Conservation (phyloP, 495 filamentous ascomycete genomes). For the Oleoguttula mirabilis region DNA sequence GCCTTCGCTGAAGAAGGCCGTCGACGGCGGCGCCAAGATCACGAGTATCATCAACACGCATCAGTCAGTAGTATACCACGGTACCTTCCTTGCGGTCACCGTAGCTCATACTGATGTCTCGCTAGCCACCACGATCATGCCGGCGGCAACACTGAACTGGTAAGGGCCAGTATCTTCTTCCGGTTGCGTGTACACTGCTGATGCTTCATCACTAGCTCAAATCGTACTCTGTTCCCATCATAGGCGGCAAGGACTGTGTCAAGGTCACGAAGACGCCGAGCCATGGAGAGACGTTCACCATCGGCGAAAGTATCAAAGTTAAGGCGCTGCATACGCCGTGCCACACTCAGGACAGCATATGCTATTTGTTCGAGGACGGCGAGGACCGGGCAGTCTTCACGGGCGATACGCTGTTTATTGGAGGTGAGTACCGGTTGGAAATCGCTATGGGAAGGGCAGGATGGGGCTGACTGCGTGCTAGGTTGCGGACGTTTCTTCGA, state of each 20-base stretch:
- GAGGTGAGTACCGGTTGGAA: conserved; percentile 50
- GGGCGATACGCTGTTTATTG: conserved; percentile 91
- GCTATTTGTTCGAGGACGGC: conserved; percentile 71
- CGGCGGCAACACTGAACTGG: conserved; percentile 76
- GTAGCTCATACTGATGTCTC: conserved; percentile 4
- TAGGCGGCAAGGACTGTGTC: conserved; percentile 80
- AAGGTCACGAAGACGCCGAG: conserved; percentile 61
- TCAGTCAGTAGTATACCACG: conserved; percentile 63
- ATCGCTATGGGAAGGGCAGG: no score
- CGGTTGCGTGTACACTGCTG: neutral
- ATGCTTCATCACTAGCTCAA: conserved; percentile 43
- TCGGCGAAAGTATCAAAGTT: conserved; percentile 70
- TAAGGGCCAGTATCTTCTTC: conserved; percentile 26
- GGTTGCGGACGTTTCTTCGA: conserved; percentile 98
- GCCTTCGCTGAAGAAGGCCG: conserved; percentile 62
- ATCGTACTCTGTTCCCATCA: conserved; percentile 54
- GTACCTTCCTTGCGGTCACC: no score
- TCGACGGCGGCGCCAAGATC: conserved; percentile 62
- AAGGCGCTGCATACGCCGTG: conserved; percentile 91
- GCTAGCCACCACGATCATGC: conserved; percentile 86
- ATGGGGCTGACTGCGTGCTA: conserved; percentile 26
- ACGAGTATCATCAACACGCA: conserved; percentile 91
- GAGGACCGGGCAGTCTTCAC: conserved; percentile 76
- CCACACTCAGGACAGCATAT: conserved; percentile 97
- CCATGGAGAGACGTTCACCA: conserved; percentile 65